Base-by-base conservation (phyloP, 176 grass and related monocot genomes). In the Echinochloa phyllopogon region DNA sequence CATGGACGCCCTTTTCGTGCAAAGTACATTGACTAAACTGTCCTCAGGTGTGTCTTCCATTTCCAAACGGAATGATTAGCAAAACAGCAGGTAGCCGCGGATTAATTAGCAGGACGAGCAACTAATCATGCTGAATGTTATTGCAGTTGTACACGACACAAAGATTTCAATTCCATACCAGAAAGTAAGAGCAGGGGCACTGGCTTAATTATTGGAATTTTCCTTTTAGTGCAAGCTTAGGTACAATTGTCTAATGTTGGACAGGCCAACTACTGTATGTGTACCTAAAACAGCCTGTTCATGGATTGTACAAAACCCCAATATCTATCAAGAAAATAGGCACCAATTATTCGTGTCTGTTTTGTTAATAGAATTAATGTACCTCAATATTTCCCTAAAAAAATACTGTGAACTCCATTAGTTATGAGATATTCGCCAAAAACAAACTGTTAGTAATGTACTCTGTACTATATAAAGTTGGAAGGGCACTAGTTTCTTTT, bases 211-310 rank as follows among this genome's bases (percentile, higher is more conserved):
- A n/a, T n/a, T n/a, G n/a, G 69, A 23, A 40, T 23, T 89, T 66
- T n/a, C 56, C 51, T 50, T 74, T 75, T 21, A 42, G 55, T 75
- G 51, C n/a, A 48, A 48, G 52, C 33, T 61, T 24, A 53, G 18
- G 87, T 85, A 85, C 87, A 81, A 52, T 63, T 76, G 77, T 85
- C 70, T 62, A 14, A 44, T 75, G 71, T 33, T 81, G 9, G 49
- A 45, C 10, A 21, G 6, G 66, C 45, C 66, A 79, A 58, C 81
- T 50, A 59, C 58, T 65, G 44, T 50, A 48, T 48, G 17, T 83
- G 74, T 49, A 84, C 81, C 81, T 2, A 33, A 84, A 56, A 88
- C 81, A 88, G 75, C 75, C 81, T 88, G 75, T 74, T 77, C 74
- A 69, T 47, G 7, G 49, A 18, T 4, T 43, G 41, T 43, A 43